Base-by-base conservation (phyloP, 2,329 filamentous ascomycete genomes). In the Mollisia scopiformis region DNA sequence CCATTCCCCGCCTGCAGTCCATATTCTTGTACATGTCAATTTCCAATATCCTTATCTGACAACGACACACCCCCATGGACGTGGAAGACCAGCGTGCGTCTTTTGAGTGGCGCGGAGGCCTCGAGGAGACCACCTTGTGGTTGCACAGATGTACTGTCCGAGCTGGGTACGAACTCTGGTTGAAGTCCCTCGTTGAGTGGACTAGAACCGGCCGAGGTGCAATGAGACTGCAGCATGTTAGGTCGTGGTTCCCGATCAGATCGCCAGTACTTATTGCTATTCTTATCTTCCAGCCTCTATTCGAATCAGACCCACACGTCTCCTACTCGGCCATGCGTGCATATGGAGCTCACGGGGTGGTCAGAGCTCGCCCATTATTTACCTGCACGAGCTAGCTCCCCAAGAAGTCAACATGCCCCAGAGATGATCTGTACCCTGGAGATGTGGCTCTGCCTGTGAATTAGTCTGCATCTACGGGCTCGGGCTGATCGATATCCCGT, bases 211-310 rank as follows among this genome's bases (percentile, higher is more conserved):
- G 39, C 39, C 21, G 39, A 19, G 39, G 10, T n/a, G 39, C 23
- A 19, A 43, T 10, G 4, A 43, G 39, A 10, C 39, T 43, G 39
- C 39, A 43, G 39, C 6, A n/a, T 23, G 16, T n/a, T 43, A 25
- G 28, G n/a, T 49, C 46, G 28, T 5, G 21, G 21, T 30, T 25
- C 23, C 5, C 23, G 46, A 28, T 30, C 46, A 30, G 43, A 49
- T 49, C 46, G 5, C 46, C 46, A 49, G 46, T 30, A 13, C 16
- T 21, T 23, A n/a, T 19, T 43, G n/a, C 53, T 55, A 55, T 55
- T 55, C 37, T 41, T 43, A 41, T 55, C 35, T 25, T 27, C 10
- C 25, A 55, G 39, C 53, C 53, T 55, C 53, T 16, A 28, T 30
- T 16, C 35, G 19, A 31, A 55, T 21, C 23, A 11, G 19, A 49